Base-by-base conservation (phyloP, 202 grass and related monocot genomes). In the Schoenoplectus tabernaemontani region DNA sequence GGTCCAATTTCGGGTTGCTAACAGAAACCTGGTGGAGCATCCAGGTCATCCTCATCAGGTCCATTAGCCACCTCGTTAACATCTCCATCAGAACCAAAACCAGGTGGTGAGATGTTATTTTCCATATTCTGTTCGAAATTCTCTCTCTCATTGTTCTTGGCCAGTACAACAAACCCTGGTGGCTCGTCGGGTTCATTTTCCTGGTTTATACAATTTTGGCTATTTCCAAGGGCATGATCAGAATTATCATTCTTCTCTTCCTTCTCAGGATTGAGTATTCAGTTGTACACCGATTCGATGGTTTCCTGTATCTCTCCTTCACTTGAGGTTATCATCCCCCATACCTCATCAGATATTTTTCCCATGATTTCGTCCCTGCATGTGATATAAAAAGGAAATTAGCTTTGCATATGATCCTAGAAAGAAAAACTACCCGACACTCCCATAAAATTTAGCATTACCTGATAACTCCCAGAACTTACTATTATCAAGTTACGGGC, bases 361-460 rank as follows among this genome's bases (percentile, higher is more conserved):
- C 88, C 96, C 96, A 98, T 98, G 76, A 98, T 82, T 83, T 91
- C 95, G 76, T 78, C 87, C 88, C 96, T 95, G 83, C 59, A 87
- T 24, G 60, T 54, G 63, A 85, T 51, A 87, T 15, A 67, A 7
- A 47, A 30, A 64, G 30, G 16, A n/a, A 50, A 32, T 59, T 28
- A 67, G 20, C 61, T 85, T 80, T 85, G 41, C 48, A 82, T 57
- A 50, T 48, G 32, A 80, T 20, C 58, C 59, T 47, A 30, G 19
- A 1, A 51, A 63, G 42, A 62, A 7, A 17, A 46, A 59, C 26
- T 77, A 17, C 16, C 53, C 47, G 2, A 38, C 0, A 59, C 30
- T 33, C 24, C 22, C 44, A 22, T 15, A 71, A 16, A 4, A 41
- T 48, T 37, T 64, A 5, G 10, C 10, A 16, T 28, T 48, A 41